Base-by-base conservation (phyloP, 208 protist species). In the Crithidia expoeki region DNA sequence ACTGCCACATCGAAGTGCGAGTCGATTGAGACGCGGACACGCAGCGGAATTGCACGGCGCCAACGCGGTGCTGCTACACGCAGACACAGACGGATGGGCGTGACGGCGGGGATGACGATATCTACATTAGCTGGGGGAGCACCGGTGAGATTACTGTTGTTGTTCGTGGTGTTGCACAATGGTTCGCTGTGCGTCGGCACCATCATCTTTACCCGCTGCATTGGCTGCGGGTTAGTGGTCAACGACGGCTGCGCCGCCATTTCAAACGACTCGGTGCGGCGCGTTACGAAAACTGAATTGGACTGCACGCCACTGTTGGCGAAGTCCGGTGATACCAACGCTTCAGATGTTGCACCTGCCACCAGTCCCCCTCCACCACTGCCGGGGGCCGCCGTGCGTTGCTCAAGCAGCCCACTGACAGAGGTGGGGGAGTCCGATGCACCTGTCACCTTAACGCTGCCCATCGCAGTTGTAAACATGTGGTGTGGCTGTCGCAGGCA, bases 1-100 rank as follows among this genome's bases (percentile, higher is more conserved):
- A 92, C 68, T 19, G 80, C 87, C 1, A 89, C 79, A 38, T 96
- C 92, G 28, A 87, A 73, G 63, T 88, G 73, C 23, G 84, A 60
- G 53, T 93, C 83, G 27, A 90, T 80, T n/a, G 50, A 64, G 28
- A 94, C 71, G 32, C 69, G 63, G 40, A 96, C 60, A 57, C 71
- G 81, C 53, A 96, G 77, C 19, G 74, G 80, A 32, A 94, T 80
- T 1, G 79, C 79, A 4, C 83, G 83, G 12, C 76, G 78, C 89
- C 91, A 96, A 2, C 72, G 64, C 55, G 76, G 76, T 0, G 86
- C 86, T 9, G 40, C 80, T 4, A 86, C 83, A 27, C 55, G 69
- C n/a, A 96, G 57, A 33, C 44, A 68, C 23, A 96, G 51, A 2
- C 60, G 47, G 17, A 89, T 71, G 12, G 92, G 84, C 55, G 74